phyloP scores from a whole-genome alignment of 768 basidiomycete genomes.

The Gautieria morchelliformis region DNA sequence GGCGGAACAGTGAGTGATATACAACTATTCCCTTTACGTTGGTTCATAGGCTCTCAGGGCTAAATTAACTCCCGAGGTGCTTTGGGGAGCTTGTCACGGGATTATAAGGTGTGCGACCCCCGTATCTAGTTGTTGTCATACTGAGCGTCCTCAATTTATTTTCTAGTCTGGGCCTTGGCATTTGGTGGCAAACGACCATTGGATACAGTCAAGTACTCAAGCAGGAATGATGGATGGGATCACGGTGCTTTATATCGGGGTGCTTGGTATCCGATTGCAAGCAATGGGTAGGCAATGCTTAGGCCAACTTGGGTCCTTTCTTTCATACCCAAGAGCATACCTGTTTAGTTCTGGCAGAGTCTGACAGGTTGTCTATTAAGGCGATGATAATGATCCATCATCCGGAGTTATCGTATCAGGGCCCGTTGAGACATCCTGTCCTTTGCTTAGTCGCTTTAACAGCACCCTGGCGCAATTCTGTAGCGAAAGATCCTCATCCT shows the following conservation, averaged over 20 bases:
- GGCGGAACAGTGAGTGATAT: constrained; percentile 46
- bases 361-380: no score
- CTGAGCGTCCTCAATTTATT: not conserved
- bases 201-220: not conserved
- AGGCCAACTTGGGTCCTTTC: no score
- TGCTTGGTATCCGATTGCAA: not conserved
- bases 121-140: not conserved
- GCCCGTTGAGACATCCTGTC: not conserved
- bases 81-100: constrained; percentile 70
- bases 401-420: not conserved
- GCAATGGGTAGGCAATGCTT: not conserved
- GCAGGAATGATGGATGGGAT: not conserved
- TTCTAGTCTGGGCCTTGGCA: constrained; percentile 48
- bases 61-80: constrained; percentile 58
- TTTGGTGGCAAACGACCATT: constrained; percentile 78
- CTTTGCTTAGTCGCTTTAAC: constrained; percentile 37
- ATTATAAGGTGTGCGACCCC: constrained; percentile 29
- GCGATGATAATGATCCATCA: no score
- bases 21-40: not conserved
- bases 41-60: constrained; percentile 26
- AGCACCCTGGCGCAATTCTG: constrained; percentile 62
- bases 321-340: no score
- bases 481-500: constrained; percentile 60
- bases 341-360: no score
- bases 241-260: not conserved